phyloP scores from a whole-genome alignment of 768 basidiomycete genomes.

The Hemileccinum impolitum region DNA sequence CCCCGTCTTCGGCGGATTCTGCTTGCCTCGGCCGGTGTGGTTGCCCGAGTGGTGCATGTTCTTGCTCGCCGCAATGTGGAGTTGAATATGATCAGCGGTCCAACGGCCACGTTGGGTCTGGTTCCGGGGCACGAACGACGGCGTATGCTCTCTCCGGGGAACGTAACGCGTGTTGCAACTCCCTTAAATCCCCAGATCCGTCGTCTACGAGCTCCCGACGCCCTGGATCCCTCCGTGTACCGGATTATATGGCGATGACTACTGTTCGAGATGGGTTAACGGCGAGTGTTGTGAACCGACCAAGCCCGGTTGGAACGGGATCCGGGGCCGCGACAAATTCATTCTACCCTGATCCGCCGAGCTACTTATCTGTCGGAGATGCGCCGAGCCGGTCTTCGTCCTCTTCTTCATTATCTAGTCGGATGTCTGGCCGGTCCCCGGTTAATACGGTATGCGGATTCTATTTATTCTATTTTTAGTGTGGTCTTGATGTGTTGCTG shows the following conservation, averaged over 20 bases:
- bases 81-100: slow-evolving; percentile 25
- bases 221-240: slow-evolving; percentile 23
- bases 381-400: slow-evolving; percentile 31
- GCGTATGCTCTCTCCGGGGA: slow-evolving; percentile 36
- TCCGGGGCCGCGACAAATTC: slow-evolving; percentile 8
- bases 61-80: slow-evolving; percentile 32
- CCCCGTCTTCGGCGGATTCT: slow-evolving; percentile 20
- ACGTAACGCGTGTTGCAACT: slow-evolving; percentile 19
- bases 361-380: slow-evolving; percentile 22
- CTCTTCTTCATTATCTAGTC: slow-evolving; percentile 32
- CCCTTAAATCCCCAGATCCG: slow-evolving; percentile 11
- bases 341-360: slow-evolving; percentile 24
- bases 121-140: slow-evolving; percentile 12
- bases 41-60: slow-evolving; percentile 31
- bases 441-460: slow-evolving; percentile 23
- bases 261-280: slow-evolving; percentile 27
- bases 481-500: slow-evolving; percentile 4
- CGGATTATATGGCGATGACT: slow-evolving; percentile 34
- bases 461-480: neutral
- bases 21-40: slow-evolving; percentile 34
- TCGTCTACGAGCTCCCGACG: slow-evolving; percentile 11
- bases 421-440: slow-evolving; percentile 30
- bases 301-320: slow-evolving; percentile 11
- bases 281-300: slow-evolving; percentile 19
- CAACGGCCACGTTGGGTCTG: slow-evolving; percentile 11